Evolutionary conservation across 1,284 basidiomycete species (phyloP).

Genomic region (Irpex sp.): DNA sequence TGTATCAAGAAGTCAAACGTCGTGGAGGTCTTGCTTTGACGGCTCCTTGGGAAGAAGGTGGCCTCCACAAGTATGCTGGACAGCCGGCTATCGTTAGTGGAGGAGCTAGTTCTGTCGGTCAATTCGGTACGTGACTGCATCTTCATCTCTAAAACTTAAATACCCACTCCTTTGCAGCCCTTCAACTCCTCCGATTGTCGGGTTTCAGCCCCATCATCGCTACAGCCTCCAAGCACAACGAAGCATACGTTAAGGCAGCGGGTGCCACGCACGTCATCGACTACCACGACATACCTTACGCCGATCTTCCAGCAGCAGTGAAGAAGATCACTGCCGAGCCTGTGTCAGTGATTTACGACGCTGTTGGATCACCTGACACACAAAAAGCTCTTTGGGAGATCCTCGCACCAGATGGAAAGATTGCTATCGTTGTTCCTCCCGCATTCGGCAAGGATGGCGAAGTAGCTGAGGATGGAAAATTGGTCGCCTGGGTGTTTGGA

Average conservation of each 20-base stretch:
- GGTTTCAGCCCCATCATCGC: conserved; percentile 49
- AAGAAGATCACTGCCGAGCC: conserved; percentile 20
- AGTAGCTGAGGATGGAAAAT: conserved; percentile 4
- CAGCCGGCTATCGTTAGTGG: conserved; percentile 30
- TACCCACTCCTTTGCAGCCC: conserved; percentile 6
- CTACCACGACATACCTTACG: conserved; percentile 29
- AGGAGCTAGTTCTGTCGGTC: conserved; percentile 32
- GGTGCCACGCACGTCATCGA: conserved; percentile 50
- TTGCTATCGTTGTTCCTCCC: background rate
- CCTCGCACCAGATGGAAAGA: conserved; percentile 15
- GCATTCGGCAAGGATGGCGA: background rate
- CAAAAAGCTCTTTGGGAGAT: conserved; percentile 8
- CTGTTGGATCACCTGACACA: conserved; percentile 11
- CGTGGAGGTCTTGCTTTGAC: conserved; percentile 11
- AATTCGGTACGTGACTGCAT: conserved; percentile 22
- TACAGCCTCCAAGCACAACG: conserved; percentile 40
- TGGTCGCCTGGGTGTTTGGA: conserved; percentile 5
- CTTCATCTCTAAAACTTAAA: background rate
- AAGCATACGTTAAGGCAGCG: conserved; percentile 35
- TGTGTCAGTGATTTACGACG: conserved; percentile 36
- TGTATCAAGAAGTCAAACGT: conserved; percentile 14
- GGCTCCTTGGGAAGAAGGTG: conserved; percentile 14
- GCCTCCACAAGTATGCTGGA: conserved; percentile 22
- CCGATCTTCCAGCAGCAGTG: conserved; percentile 2
- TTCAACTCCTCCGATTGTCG: conserved; percentile 27